These are phyloP conservation scores for Mallotus nudiflorus DNA, from an alignment of 345 rosid genomes.

Conservation along the genomic window DNA sequence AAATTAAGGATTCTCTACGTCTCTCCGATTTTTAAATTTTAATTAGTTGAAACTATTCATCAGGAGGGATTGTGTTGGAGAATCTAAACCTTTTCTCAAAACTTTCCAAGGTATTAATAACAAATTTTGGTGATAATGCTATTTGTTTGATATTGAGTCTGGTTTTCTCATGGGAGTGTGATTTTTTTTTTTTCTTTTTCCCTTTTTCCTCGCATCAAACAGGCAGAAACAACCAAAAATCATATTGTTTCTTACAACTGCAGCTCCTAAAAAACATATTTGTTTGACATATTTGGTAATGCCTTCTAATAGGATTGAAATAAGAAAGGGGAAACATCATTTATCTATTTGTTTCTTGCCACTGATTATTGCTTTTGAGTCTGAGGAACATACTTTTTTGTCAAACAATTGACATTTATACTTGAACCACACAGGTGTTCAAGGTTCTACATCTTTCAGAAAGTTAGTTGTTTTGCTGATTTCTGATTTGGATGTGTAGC, in stretches of 20 bases:
- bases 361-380: background rate
- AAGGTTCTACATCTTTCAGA: background rate
- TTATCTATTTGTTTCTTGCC: background rate
- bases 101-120: background rate
- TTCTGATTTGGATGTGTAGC: slow-evolving; percentile 24
- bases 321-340: background rate
- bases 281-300: too few relatives aligned
- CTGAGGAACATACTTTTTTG: background rate
- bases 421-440: slow-evolving; percentile 13
- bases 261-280: background rate
- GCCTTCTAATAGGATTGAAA: background rate
- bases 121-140: slow-evolving; percentile 1
- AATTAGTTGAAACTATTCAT: background rate
- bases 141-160: background rate
- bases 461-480: background rate
- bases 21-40: background rate
- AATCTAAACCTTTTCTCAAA: background rate
- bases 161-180: background rate
- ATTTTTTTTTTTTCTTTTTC: background rate
- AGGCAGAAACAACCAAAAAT: background rate
- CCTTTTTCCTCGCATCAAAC: background rate
- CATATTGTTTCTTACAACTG: background rate
- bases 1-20: background rate
- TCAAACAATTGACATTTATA: background rate
- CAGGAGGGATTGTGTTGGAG: background rate